Percentiles rank a stretch among this genome's conserved stretches.
phyloP scores from a whole-genome alignment of 2,329 filamentous ascomycete species.

The Chaetomium sp. region DNA sequence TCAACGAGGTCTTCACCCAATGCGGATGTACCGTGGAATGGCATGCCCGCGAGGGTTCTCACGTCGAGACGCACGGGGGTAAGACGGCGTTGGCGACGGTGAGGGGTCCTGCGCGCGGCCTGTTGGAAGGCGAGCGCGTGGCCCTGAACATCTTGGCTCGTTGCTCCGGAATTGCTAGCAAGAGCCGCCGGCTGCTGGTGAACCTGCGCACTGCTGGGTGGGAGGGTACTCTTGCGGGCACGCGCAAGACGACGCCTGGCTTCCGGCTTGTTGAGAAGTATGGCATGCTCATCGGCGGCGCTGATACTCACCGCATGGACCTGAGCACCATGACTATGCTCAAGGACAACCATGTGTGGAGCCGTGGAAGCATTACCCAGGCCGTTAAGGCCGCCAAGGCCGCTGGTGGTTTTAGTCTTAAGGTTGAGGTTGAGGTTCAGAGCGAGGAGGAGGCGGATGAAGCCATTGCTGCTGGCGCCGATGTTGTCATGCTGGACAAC shows the following conservation, averaged over 20 bases:
- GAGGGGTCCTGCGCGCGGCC: constrained; percentile 67
- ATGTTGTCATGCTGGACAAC: constrained; percentile 97
- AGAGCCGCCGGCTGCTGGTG: constrained; percentile 48
- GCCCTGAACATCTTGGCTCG: constrained; percentile 85
- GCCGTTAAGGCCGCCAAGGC: constrained; percentile 79
- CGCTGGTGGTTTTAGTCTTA: constrained; percentile 82
- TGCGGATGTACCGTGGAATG: constrained; percentile 88
- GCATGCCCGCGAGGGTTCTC: constrained; percentile 70
- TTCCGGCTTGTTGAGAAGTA: constrained; percentile 97
- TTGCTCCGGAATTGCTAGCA: constrained; percentile 85
- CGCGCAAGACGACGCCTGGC: constrained; percentile 92
- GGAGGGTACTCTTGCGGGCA: constrained; percentile 79
- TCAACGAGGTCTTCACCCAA: constrained; percentile 87
- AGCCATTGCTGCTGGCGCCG: constrained; percentile 82
- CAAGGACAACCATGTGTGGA: constrained; percentile 98
- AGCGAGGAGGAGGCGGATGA: constrained; percentile 82
- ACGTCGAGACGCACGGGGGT: constrained; percentile 46
- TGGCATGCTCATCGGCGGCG: constrained; percentile 89
- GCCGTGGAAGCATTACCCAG: constrained; percentile 74
- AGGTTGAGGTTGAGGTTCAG: constrained; percentile 95
- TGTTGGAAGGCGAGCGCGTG: constrained; percentile 88
- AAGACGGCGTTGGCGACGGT: constrained; percentile 72
- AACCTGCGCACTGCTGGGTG: constrained; percentile 63
- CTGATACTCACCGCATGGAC: constrained; percentile 87
- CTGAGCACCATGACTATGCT: constrained; percentile 95